Conservation (phyloP, 768 basidiomycete species). For the Piloderma croceum region DNA sequence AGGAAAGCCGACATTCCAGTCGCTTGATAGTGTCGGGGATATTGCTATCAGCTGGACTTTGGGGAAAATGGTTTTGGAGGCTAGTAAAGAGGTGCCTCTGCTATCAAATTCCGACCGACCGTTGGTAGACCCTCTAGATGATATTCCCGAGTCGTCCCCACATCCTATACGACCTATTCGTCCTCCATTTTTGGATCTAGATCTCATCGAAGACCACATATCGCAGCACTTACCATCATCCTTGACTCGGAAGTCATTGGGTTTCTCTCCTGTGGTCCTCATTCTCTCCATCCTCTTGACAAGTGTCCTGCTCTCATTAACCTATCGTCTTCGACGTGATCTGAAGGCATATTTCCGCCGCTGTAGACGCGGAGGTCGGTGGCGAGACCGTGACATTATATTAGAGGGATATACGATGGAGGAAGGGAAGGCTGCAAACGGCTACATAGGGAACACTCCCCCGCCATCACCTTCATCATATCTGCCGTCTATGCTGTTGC, state of each 20-base stretch:
- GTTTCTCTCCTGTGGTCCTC: constrained; percentile 65
- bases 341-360: constrained; percentile 40
- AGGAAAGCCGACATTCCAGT: constrained; percentile 82
- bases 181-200: constrained; percentile 54
- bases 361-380: constrained; percentile 41
- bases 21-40: constrained; percentile 84
- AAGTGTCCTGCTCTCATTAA: constrained; percentile 36
- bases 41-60: constrained; percentile 97
- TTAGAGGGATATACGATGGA: constrained; percentile 42
- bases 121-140: constrained; percentile 69
- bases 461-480: constrained; percentile 30
- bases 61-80: constrained; percentile 98
- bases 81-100: constrained; percentile 75
- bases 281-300: constrained; percentile 48
- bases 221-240: constrained; percentile 62
- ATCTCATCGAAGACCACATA: constrained; percentile 56
- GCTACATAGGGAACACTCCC: constrained; percentile 15
- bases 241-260: constrained; percentile 58
- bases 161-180: constrained; percentile 57
- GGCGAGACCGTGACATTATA: constrained; percentile 31
- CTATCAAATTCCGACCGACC: constrained; percentile 41
- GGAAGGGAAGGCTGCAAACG: constrained; percentile 36
- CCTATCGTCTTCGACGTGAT: constrained; percentile 54
- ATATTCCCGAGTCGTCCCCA: constrained; percentile 46
- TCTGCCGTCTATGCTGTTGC: constrained; percentile 24